Evolutionary conservation across 2,329 filamentous ascomycete species (phyloP).

Genomic region (Pseudocercospora ulei): DNA sequence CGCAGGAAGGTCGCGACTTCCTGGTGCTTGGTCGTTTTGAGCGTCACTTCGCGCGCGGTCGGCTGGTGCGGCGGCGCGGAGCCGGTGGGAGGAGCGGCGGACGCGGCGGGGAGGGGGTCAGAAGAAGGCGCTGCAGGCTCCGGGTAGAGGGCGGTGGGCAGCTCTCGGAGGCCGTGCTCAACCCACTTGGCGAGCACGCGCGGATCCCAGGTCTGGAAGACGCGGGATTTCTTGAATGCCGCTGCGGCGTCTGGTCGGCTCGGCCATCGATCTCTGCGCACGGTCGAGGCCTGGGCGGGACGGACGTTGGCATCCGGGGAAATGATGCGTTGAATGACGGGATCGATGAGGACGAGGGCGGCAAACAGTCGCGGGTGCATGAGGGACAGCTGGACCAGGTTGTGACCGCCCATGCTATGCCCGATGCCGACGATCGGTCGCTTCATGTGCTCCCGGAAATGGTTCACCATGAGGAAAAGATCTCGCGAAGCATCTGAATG

Average conservation of each 20-base stretch:
- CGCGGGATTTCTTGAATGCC: constrained; percentile 58
- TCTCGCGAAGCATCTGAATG: constrained; percentile 64
- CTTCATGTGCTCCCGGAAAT: constrained; percentile 67
- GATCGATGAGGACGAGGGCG: constrained; percentile 70
- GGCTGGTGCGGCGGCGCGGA: constrained; percentile 16
- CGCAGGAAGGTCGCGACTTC: constrained; percentile 65
- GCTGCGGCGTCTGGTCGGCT: constrained; percentile 58
- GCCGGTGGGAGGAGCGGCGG: constrained; percentile 25
- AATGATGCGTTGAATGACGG: constrained; percentile 56
- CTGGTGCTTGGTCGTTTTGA: constrained; percentile 75
- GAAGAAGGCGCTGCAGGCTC: constrained; percentile 14
- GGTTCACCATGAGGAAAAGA: constrained; percentile 72
- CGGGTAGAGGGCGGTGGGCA: constrained; percentile 43
- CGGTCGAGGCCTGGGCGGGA: constrained; percentile 50
- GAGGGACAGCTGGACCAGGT: constrained; percentile 61
- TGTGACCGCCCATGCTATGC: constrained; percentile 76
- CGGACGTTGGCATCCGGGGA: constrained; percentile 32
- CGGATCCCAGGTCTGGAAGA: constrained; percentile 74
- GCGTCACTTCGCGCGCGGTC: constrained; percentile 47
- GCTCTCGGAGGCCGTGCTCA: constrained; percentile 58
- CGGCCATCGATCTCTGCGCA: constrained; percentile 72
- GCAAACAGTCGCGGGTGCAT: constrained; percentile 73
- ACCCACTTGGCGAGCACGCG: constrained; percentile 68
- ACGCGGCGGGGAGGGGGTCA: constrained; percentile 24
- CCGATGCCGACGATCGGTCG: constrained; percentile 75